phyloP scores from a whole-genome alignment of 192 early-diverging fungal species.

The Bifiguratus adelaidae region DNA sequence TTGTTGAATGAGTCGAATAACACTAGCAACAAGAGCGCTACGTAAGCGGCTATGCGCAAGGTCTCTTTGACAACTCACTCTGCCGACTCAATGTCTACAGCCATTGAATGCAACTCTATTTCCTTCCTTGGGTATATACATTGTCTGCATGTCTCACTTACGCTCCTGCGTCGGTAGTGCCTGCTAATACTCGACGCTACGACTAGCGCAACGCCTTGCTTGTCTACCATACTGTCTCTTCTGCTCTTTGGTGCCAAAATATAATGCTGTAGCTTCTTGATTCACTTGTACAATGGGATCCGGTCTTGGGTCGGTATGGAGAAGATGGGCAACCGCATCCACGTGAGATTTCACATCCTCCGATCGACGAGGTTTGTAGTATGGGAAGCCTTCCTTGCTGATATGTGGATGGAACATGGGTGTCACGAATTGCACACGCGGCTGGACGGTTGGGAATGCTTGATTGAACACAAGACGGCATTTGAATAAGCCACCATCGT shows the following conservation, averaged over 20 bases:
- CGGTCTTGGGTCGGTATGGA: conserved; percentile 16
- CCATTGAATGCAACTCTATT: too few species aligned
- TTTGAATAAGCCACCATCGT: conserved; percentile 49
- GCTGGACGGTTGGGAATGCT: conserved; percentile 37
- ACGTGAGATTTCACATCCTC: conserved; percentile 46
- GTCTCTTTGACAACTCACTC: conserved; percentile 7
- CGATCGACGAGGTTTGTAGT: conserved; percentile 34
- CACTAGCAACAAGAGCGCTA: conserved; percentile 30
- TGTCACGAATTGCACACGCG: conserved; percentile 37
- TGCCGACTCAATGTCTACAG: conserved; percentile 20
- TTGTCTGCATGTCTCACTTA: too few species aligned
- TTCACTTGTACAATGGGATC: conserved; percentile 36
- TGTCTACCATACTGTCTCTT: conserved; percentile 27
- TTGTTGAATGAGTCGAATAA: conserved; percentile 85
- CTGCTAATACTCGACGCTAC: conserved; percentile 2
- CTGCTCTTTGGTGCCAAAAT: conserved; percentile 22
- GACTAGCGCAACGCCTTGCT: conserved; percentile 26
- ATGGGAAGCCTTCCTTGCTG: conserved; percentile 44
- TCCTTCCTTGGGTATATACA: too few species aligned
- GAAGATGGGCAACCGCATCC: conserved; percentile 24
- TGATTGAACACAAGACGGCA: conserved; percentile 43
- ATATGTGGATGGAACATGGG: conserved; percentile 54
- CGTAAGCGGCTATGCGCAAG: background rate
- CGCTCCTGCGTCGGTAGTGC: too few species aligned
- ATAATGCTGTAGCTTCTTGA: conserved; percentile 22